Evolutionary conservation across 768 basidiomycete species (phyloP), one percentile per base, ranked within the genome.

Genomic region (Boletus tomentosulus): DNA sequence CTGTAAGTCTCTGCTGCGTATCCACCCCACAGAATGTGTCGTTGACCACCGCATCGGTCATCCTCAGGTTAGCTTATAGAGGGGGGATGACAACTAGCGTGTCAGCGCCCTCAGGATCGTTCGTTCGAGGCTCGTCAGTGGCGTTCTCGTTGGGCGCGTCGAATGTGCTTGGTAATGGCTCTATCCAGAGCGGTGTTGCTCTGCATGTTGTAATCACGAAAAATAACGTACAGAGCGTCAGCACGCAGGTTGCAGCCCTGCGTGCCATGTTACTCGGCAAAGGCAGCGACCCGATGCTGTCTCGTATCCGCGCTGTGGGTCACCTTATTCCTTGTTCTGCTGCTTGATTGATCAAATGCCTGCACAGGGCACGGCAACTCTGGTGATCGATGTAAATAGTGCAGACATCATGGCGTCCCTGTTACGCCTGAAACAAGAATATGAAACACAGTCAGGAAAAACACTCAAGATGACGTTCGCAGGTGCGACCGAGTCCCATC

Each of bases 371-470:
- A 71, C 81, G 9, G 70, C 87, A 35, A 84, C 86, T 1, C 68
- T 92, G 39, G 83, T 91, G 5, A 71, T 90, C 16, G 78, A 85
- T 35, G 84, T 85, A 6, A 73, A 84, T 57, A 85, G 75, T 61
- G 84, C 84, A 13, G 88, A 92, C 61, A 78, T 84, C 27, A 90
- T 92, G 78, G 83, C 85, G 3, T 78, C 80, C 2, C 69, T 92
- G 33, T 67, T 92, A 44, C 74, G 79, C 22, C 71, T 92, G 60
- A 91, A 90, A 69, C 70, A 73, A 13, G 84, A 91, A 57, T 76
- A 87, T 25, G 85, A 87, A 53, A 73, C 76, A 48, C 75, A 70
- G 34, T 76, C 80, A 42, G 82, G 82, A 10, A 77, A 79, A 34
- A 74, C 73, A 11, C 80, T 89, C 71, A 75, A 78, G 50, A 77